These are phyloP conservation scores for Dimocarpus longan DNA, from an alignment of 345 rosid genomes.

Conservation along the genomic window DNA sequence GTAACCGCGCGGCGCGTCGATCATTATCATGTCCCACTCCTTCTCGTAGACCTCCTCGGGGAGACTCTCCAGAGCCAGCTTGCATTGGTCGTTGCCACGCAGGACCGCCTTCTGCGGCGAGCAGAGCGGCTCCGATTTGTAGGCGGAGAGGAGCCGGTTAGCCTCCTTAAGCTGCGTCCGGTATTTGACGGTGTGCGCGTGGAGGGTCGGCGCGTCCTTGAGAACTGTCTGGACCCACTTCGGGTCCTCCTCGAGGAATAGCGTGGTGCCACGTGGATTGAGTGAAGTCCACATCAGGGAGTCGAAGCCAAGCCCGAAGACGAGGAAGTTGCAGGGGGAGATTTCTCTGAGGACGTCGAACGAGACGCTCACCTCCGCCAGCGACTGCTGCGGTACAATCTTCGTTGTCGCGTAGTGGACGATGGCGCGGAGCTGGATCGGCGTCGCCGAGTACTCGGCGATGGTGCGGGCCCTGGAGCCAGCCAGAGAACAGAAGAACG, in stretches of 20 bases:
- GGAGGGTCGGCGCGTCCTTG: constrained; percentile 43
- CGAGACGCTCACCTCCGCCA: constrained; percentile 54
- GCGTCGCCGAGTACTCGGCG: constrained; percentile 43
- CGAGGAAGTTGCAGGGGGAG: constrained; percentile 66
- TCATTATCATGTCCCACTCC: constrained; percentile 88
- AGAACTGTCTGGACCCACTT: constrained; percentile 59
- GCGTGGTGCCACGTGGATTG: constrained; percentile 67
- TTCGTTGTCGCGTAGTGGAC: constrained; percentile 73
- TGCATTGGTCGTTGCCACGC: constrained; percentile 60
- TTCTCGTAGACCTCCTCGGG: constrained; percentile 81
- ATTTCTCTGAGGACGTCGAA: constrained; percentile 51
- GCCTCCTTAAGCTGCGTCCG: constrained; percentile 66
- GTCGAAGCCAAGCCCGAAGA: constrained; percentile 74
- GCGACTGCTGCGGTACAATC: constrained; percentile 58
- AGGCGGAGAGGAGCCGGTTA: constrained; percentile 39
- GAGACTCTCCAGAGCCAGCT: constrained; percentile 58
- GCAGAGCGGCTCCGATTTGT: constrained; percentile 48
- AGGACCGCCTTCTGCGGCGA: constrained; percentile 51
- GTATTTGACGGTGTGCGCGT: constrained; percentile 66
- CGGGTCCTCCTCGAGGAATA: constrained; percentile 79
- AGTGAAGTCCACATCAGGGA: constrained; percentile 81
- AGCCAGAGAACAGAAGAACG: constrained; percentile 49
- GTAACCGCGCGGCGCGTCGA: constrained; percentile 84
- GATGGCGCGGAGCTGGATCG: constrained; percentile 64
- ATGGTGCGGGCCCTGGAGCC: constrained; percentile 19